Conservation (phyloP, 129 eudicot species). For the Centrapalus pauciflorus region DNA sequence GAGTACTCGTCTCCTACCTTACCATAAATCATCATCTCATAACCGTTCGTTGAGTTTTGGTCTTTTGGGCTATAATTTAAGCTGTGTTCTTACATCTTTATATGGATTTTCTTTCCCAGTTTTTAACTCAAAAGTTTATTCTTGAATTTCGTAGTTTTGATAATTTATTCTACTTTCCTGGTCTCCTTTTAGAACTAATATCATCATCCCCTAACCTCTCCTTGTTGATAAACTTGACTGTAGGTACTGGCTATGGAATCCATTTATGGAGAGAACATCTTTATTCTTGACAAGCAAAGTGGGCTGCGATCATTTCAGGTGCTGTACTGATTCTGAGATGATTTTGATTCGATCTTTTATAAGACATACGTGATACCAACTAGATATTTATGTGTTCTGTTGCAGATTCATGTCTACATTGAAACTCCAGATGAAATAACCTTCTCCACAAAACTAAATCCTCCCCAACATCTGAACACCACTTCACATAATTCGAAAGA, state of each 20-base stretch:
- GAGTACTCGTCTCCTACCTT: no score
- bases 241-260: constrained; percentile 86
- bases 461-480: constrained; percentile 20
- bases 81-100: background rate
- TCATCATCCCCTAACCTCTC: background rate
- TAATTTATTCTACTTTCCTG: background rate
- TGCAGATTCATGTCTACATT: constrained; percentile 67
- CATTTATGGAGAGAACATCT: constrained; percentile 71
- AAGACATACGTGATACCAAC: background rate
- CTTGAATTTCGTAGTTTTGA: background rate
- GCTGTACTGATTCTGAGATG: background rate
- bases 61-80: background rate
- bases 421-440: constrained; percentile 46
- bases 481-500: constrained; percentile 28
- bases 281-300: constrained; percentile 45
- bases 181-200: background rate
- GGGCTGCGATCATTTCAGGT: constrained; percentile 79
- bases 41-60: background rate
- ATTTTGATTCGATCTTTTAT: background rate
- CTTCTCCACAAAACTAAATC: constrained; percentile 53
- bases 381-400: background rate
- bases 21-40: no score
- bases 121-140: background rate
- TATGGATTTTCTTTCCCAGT: background rate
- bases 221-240: background rate